These are phyloP conservation scores for Echinochloa phyllopogon DNA, from an alignment of 176 grass and related monocot species.

Conservation along the genomic window DNA sequence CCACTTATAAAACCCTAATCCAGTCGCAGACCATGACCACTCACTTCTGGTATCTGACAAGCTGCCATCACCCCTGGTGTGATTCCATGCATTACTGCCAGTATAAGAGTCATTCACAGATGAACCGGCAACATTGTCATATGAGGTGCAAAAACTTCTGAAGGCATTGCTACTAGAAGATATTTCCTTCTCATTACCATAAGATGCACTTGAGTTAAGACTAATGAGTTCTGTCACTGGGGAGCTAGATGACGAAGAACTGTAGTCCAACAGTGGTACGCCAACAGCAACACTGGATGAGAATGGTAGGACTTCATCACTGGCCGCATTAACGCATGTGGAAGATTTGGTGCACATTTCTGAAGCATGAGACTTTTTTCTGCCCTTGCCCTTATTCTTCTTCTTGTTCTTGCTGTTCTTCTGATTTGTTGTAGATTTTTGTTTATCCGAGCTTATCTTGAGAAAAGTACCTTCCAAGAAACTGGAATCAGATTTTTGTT, in stretches of 20 bases:
- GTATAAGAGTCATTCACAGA: constrained; percentile 36
- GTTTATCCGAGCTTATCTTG: constrained; percentile 18
- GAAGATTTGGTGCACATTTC: neutral
- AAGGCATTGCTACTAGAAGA: constrained; percentile 36
- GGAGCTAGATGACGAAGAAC: constrained; percentile 19
- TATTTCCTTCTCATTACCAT: constrained; percentile 12
- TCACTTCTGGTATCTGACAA: constrained; percentile 32
- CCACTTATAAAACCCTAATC: neutral
- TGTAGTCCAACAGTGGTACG: constrained; percentile 8
- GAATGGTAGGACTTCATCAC: neutral
- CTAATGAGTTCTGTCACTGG: constrained; percentile 2
- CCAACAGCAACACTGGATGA: constrained; percentile 17
- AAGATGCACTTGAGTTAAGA: constrained; percentile 7
- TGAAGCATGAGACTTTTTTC: constrained; percentile 24
- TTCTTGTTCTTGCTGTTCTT: constrained; percentile 56
- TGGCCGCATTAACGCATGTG: constrained; percentile 2
- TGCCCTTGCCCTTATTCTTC: constrained; percentile 33
- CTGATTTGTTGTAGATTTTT: constrained; percentile 46
- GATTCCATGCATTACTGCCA: constrained; percentile 31
- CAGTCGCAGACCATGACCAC: neutral
- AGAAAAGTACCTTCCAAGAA: constrained; percentile 38
- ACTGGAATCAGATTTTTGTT: neutral
- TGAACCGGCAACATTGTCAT: constrained; percentile 25
- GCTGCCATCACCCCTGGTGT: constrained; percentile 28
- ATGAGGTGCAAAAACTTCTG: constrained; percentile 26